Evolutionary conservation across 768 basidiomycete genomes (phyloP).

Genomic region (Hirschioporus abietinus): DNA sequence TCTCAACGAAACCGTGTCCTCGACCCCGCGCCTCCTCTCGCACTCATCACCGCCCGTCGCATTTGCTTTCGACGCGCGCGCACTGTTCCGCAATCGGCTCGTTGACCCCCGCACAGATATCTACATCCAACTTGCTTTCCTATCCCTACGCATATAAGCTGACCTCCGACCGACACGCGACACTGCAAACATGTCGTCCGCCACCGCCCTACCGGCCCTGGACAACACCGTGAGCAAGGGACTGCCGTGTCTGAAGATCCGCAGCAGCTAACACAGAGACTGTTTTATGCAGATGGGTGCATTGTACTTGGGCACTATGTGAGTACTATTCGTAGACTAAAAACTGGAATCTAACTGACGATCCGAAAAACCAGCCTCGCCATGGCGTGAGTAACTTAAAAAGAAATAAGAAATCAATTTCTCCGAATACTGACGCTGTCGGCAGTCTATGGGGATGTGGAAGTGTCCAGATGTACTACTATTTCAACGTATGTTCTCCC

Average conservation of each 20-base stretch:
- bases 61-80: background rate
- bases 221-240: background rate
- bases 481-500: constrained; percentile 3
- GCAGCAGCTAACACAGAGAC: background rate
- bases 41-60: background rate
- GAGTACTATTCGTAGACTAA: background rate
- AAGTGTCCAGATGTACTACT: background rate
- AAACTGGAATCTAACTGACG: background rate
- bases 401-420: background rate
- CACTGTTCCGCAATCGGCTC: background rate
- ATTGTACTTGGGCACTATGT: background rate
- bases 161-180: background rate
- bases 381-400: background rate
- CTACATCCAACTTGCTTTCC: background rate
- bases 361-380: background rate
- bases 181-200: background rate
- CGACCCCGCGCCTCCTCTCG: no score
- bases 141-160: background rate
- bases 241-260: background rate
- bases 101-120: background rate
- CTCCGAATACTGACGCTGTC: background rate
- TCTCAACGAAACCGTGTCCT: background rate
- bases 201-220: background rate
- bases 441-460: constrained; percentile 3
- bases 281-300: background rate